Percentiles rank a stretch among this genome's conserved stretches.
Conservation (phyloP, 306 rosid species). For the Hylodesmum podocarpum region DNA sequence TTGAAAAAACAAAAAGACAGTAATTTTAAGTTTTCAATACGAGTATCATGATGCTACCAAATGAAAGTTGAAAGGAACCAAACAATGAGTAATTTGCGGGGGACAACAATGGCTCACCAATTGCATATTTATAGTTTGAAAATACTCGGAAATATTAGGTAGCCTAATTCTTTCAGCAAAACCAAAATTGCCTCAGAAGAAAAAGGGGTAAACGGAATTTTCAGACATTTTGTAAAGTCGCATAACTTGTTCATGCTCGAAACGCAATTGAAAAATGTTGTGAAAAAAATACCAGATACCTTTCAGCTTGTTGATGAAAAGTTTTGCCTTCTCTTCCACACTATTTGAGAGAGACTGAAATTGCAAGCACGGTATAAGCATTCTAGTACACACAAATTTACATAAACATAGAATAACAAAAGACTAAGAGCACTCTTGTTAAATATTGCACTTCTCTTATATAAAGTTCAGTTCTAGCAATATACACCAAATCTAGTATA, state of each 20-base stretch:
- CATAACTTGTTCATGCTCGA: not conserved
- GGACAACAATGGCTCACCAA: not conserved
- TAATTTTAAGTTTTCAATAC: not conserved
- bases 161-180: not conserved
- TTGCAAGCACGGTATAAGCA: not conserved
- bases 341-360: conserved; percentile 72
- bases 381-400: not conserved
- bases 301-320: conserved; percentile 78
- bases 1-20: not conserved
- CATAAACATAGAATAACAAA: not conserved
- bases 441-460: too few relatives aligned
- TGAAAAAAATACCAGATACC: conserved; percentile 38
- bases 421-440: not conserved
- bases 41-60: not conserved
- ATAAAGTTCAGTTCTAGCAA: too few relatives aligned
- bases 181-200: not conserved
- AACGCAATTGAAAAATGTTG: not conserved
- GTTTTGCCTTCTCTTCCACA: conserved; percentile 85
- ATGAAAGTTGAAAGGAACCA: not conserved
- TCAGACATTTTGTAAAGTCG: not conserved
- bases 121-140: not conserved
- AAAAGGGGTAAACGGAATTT: too few relatives aligned
- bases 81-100: not conserved
- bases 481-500: not conserved
- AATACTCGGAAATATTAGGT: not conserved